Evolutionary conservation across 1,284 basidiomycete genomes (phyloP).

Genomic region (Apiotrichum domesticum): DNA sequence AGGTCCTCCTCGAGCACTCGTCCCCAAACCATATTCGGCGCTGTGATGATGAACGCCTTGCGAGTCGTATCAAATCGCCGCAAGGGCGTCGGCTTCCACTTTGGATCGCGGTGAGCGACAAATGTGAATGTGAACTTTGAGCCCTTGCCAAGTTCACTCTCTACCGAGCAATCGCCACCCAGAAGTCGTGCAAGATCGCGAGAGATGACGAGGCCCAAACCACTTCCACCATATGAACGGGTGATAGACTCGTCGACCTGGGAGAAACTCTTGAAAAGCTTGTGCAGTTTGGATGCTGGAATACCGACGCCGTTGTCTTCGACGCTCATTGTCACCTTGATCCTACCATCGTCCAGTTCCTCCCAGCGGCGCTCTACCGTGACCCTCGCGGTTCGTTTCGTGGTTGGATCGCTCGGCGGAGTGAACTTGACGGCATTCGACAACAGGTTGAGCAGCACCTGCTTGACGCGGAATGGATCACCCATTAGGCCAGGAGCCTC

Average conservation of each 20-base stretch:
- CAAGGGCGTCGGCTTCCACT: conserved; percentile 8
- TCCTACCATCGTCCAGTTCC: conserved; percentile 14
- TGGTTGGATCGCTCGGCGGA: conserved; percentile 5
- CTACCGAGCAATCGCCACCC: conserved; percentile 40
- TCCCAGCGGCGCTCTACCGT: conserved; percentile 29
- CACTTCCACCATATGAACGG: conserved; percentile 37
- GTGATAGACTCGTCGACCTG: conserved; percentile 44
- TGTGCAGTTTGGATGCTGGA: conserved; percentile 32
- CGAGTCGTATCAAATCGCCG: conserved; percentile 7
- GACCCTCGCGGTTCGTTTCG: conserved; percentile 21
- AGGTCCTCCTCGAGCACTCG: conserved; percentile 30
- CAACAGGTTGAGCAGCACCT: conserved; percentile 35
- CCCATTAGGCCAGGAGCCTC: conserved; percentile 36
- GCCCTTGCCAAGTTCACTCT: conserved; percentile 41
- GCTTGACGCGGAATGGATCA: conserved; percentile 42
- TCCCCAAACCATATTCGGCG: conserved; percentile 21
- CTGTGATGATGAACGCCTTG: conserved; percentile 25
- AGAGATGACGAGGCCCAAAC: conserved; percentile 44
- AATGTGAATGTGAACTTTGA: conserved; percentile 42
- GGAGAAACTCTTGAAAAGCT: conserved; percentile 42
- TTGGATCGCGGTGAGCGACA: conserved; percentile 20
- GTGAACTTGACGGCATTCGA: conserved; percentile 45
- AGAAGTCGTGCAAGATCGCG: conserved; percentile 36
- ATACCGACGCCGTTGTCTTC: conserved; percentile 40
- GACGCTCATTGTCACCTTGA: conserved; percentile 26